Evolutionary conservation across 2,329 filamentous ascomycete species (phyloP).

Genomic region (Alternaria triticimaculans): DNA sequence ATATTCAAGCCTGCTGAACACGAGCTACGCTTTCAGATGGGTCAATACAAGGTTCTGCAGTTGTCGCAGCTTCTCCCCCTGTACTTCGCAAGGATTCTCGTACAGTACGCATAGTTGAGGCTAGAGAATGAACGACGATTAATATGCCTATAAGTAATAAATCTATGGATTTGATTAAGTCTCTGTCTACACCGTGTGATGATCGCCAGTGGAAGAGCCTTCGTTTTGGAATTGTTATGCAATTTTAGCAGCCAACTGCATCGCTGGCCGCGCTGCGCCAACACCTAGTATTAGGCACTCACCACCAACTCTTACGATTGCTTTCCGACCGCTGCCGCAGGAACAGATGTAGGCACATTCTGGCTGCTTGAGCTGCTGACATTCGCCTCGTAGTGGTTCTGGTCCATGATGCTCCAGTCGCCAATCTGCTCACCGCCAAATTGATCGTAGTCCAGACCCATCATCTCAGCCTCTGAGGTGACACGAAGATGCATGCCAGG

Average conservation of each 20-base stretch:
- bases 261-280: not conserved
- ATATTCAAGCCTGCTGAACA: not conserved
- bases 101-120: not conserved
- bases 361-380: conserved; percentile 34
- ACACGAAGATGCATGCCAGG: conserved; percentile 63
- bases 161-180: not conserved
- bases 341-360: conserved; percentile 5
- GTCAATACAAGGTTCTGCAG: not conserved
- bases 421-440: conserved; percentile 66
- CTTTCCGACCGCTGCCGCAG: conserved; percentile 6
- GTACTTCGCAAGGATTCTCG: not conserved
- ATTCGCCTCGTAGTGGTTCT: conserved; percentile 31
- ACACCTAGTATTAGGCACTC: not conserved
- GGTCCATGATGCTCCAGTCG: conserved; percentile 54
- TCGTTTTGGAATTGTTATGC: not conserved
- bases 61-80: not conserved
- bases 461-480: conserved; percentile 62
- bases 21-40: not conserved
- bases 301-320: conserved; percentile 6
- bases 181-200: not conserved
- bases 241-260: not conserved
- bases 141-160: not conserved
- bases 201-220: not conserved
- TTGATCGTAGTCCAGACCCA: conserved; percentile 62
- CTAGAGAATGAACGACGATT: not conserved